Evolutionary conservation across 108 stramenopile genomes (phyloP).

Genomic region (Mediolabrus comicus): DNA sequence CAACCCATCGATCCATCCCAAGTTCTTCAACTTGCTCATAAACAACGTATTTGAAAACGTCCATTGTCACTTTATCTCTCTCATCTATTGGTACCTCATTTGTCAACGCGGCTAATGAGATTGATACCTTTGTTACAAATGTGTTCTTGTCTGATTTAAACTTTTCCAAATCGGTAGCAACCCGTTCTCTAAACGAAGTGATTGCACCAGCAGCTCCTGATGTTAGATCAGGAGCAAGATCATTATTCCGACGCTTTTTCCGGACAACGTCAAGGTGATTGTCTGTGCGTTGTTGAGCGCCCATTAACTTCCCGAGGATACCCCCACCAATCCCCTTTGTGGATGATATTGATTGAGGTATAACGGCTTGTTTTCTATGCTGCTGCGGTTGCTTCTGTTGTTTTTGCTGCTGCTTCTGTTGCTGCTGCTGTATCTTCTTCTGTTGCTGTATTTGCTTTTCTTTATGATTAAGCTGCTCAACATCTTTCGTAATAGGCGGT

Average conservation of each 20-base stretch:
- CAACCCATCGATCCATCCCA: slow-evolving; percentile 79
- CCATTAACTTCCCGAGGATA: slow-evolving; percentile 73
- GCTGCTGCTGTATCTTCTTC: slow-evolving; percentile 12
- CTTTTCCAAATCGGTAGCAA: slow-evolving; percentile 20
- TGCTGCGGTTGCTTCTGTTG: slow-evolving; percentile 6
- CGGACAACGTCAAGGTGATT: slow-evolving; percentile 56
- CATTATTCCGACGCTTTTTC: slow-evolving; percentile 12
- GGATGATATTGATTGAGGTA: slow-evolving; percentile 8
- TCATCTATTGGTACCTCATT: slow-evolving; percentile 32
- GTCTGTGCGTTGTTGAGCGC: slow-evolving; percentile 71
- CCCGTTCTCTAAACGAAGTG: slow-evolving; percentile 28
- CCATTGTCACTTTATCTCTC: slow-evolving; percentile 73
- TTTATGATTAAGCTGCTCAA: slow-evolving; percentile 35
- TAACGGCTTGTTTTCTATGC: neutral
- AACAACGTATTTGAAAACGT: slow-evolving; percentile 80
- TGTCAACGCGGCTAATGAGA: slow-evolving; percentile 20
- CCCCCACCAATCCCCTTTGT: slow-evolving; percentile 46
- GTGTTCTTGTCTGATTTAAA: slow-evolving; percentile 23
- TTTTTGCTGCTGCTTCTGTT: slow-evolving; percentile 18
- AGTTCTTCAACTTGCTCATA: slow-evolving; percentile 87
- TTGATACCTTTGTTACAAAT: slow-evolving; percentile 20
- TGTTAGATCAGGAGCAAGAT: slow-evolving; percentile 1
- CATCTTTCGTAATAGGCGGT: neutral
- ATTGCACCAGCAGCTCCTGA: slow-evolving; percentile 40
- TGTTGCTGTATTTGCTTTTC: slow-evolving; percentile 37